phyloP scores from a whole-genome alignment of 2,329 filamentous ascomycete genomes.

The Sporothrix variecibatus region DNA sequence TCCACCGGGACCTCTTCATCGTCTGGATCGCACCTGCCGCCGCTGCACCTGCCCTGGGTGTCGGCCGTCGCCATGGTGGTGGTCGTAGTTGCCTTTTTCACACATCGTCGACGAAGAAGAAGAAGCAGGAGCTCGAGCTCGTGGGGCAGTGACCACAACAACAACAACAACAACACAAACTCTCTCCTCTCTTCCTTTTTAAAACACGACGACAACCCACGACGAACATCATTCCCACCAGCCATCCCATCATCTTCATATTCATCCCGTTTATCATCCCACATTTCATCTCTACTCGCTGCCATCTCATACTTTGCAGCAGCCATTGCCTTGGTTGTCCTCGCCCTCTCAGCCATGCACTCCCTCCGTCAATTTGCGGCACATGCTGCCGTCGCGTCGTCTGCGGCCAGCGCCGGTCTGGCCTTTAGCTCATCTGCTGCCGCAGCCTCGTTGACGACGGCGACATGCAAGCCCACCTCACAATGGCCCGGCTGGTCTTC shows the following conservation, averaged over 20 bases:
- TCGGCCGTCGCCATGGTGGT: neutral
- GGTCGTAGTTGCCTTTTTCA: neutral
- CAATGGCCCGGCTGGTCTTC: constrained; percentile 27
- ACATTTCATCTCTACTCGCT: neutral
- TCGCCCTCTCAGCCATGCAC: neutral
- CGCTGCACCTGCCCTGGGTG: constrained; percentile 14
- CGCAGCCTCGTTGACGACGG: too few species aligned
- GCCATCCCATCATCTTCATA: neutral
- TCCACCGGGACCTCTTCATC: neutral
- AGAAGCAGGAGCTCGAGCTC: neutral
- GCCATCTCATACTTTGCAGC: neutral
- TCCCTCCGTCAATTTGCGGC: constrained; percentile 8
- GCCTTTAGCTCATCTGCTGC: neutral
- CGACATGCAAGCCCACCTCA: constrained; percentile 19
- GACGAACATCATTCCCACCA: neutral
- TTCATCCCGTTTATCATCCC: neutral
- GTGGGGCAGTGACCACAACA: too few species aligned
- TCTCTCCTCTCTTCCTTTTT: neutral
- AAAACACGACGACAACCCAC: neutral
- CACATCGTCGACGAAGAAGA: neutral
- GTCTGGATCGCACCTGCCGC: neutral
- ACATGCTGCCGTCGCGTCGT: neutral
- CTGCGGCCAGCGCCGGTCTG: neutral
- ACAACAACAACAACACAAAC: neutral
- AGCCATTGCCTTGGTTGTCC: neutral